phyloP scores from a whole-genome alignment of 2,329 filamentous ascomycete species.

The Incumbomyces delicatus region DNA sequence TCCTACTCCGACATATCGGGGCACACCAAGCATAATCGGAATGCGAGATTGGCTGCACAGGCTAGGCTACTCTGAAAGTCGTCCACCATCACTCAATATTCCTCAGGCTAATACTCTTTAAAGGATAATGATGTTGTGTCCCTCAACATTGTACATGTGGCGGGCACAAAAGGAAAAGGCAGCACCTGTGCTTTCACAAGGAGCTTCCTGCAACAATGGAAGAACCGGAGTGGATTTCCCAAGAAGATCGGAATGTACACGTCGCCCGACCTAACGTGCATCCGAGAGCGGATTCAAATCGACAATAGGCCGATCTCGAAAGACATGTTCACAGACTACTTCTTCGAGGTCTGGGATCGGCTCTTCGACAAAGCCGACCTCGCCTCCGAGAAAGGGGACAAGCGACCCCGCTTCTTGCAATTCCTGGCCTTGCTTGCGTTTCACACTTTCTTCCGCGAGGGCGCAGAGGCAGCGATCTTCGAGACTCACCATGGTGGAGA shows the following conservation, averaged over 20 bases:
- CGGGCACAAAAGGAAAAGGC: no score
- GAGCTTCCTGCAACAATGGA: no score
- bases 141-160: no score
- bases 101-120: no score
- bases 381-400: no score
- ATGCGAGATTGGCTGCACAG: no score
- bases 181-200: no score
- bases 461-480: conserved; percentile 53
- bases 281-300: conserved; percentile 32
- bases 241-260: conserved; percentile 22
- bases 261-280: conserved; percentile 23
- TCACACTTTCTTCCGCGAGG: conserved; percentile 56
- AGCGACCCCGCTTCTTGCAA: conserved; percentile 34
- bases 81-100: no score
- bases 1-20: no score
- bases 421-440: conserved; percentile 56
- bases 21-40: no score
- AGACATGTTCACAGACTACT: conserved; percentile 19
- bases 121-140: no score
- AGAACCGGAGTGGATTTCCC: conserved; percentile 21
- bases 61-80: no score
- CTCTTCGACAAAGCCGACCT: conserved; percentile 24
- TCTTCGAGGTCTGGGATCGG: conserved; percentile 27
- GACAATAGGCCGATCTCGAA: conserved; percentile 23
- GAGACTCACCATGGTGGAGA: conserved; percentile 61